Base-by-base conservation (phyloP, 805 yeast genomes). In the Candida sphagnicola region DNA sequence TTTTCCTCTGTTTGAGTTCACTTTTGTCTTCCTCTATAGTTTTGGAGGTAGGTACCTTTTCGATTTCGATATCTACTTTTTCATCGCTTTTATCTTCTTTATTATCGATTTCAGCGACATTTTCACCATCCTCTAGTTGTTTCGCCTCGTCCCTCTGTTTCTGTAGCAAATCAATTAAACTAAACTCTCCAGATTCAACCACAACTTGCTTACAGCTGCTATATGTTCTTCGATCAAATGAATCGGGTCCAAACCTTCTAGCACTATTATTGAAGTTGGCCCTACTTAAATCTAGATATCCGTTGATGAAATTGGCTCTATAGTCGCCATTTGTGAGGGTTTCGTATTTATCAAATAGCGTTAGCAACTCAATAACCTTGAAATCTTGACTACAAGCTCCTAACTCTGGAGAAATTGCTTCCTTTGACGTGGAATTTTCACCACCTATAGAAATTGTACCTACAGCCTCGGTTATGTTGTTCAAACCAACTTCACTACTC, bases 281-380 rank as follows among this genome's bases (percentile, higher is more conserved):
- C 42, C 76, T 46, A 31, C 78, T 67, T 23, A 75, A 53, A 31
- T 61, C 58, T 3, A 72, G 49, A 44, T 51, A 69, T 4, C 74
- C 77, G 28, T 54, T 50, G 19, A 50, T 49, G 44, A 59, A 65
- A 31, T 48, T 46, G 11, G 34, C 29, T 4, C 57, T 41, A 31
- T 46, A 41, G 2, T 48, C 39, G 8, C 43, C 48, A 14, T 51
- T 49, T 19, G 57, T 50, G 15, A 54, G 19, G 4, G 34, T 28
- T 32, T 64, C 66, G 46, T 72, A 72, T 30, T 51, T 45, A 33
- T 65, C 58, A 8, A 71, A 31, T 18, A 58, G 44, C 3, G 54
- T 57, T 4, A 72, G 49, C 12, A 69, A 40, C 31, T 50, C 42
- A 4, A 42, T 37, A 2, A 53, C 47, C 38, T 42, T 43, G 6